Evolutionary conservation across 768 basidiomycete genomes (phyloP).

Genomic region (Pulveroboletus sp.): DNA sequence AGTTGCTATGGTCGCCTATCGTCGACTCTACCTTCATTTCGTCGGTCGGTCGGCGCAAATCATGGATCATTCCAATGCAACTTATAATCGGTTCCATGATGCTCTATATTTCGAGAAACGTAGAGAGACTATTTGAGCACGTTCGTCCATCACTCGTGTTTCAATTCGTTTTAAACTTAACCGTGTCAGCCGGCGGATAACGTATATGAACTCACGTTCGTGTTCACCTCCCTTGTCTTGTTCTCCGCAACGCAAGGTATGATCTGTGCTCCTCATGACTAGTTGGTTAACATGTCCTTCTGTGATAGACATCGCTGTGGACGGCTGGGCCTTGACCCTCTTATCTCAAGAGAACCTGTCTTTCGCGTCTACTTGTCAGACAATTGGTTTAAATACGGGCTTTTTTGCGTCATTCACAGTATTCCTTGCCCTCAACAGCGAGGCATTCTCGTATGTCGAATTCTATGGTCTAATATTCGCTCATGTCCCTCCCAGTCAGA

Average conservation of each 20-base stretch:
- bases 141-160: constrained; percentile 37
- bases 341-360: constrained; percentile 92
- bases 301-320: constrained; percentile 86
- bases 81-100: constrained; percentile 79
- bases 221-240: constrained; percentile 87
- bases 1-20: constrained; percentile 95
- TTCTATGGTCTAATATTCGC: background rate
- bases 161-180: constrained; percentile 9
- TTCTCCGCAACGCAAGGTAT: constrained; percentile 96
- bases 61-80: constrained; percentile 99
- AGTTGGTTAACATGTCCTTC: constrained; percentile 11
- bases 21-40: constrained; percentile 86
- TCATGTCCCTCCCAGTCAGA: constrained; percentile 41
- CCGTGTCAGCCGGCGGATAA: constrained; percentile 69
- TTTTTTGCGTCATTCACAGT: constrained; percentile 97
- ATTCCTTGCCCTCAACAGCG: constrained; percentile 93
- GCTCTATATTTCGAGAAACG: constrained; percentile 71
- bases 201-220: constrained; percentile 67
- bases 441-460: constrained; percentile 71
- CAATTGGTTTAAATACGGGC: constrained; percentile 92
- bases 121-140: constrained; percentile 71
- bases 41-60: constrained; percentile 88
- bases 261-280: constrained; percentile 9
- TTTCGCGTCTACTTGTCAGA: constrained; percentile 97
- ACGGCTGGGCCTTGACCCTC: constrained; percentile 82